Base-by-base conservation (phyloP, 2,329 filamentous ascomycete species). In the Talaromyces funiculosus region DNA sequence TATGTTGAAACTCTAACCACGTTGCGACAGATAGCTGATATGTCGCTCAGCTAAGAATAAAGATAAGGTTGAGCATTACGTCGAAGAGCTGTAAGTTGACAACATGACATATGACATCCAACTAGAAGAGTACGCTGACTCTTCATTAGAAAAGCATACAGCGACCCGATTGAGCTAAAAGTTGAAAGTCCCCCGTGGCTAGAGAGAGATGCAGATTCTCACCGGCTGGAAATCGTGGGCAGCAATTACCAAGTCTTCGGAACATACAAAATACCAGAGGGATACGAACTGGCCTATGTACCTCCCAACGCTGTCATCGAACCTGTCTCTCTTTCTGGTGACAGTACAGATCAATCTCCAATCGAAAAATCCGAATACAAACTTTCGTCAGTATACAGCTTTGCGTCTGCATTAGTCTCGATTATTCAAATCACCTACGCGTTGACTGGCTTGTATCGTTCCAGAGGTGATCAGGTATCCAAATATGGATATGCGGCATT, bases 401-500 rank as follows among this genome's bases (percentile, higher is more conserved):
- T 67, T 7, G 59, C 67, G 6, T 68, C 70, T 61, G 59, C 62
- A 0, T 16, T 72, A 1, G 62, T 69, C 3, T 70, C 70, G 3
- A 63, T 74, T 4, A 61, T 65, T 4, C 72, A 75, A 55, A 65
- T 69, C 2, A 24, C 65, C 1, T 73, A 69, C 54, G 69, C 67
- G 2, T 57, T 61, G 1, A 57, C 53, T 2, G 74, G 71, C 2
- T 45, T 74, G 0, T 74, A 73, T 49, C 62, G 63, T 6, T 60
- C 68, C 6, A 60, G 65, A 22, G 72, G 69, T 5, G 64, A 70
- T 29, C 71, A 74, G 53, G 66, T 73, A 18, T 29, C 65, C 9
- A 62, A 61, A 29, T 76, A 68, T 47, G 73, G 73, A 9, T 75
- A 71, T 49, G 72, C 71, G 1, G 69, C 73, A 0, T 75, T 73